Evolutionary conservation across 257 asterid genomes (phyloP).

Genomic region (Mentha longifolia): DNA sequence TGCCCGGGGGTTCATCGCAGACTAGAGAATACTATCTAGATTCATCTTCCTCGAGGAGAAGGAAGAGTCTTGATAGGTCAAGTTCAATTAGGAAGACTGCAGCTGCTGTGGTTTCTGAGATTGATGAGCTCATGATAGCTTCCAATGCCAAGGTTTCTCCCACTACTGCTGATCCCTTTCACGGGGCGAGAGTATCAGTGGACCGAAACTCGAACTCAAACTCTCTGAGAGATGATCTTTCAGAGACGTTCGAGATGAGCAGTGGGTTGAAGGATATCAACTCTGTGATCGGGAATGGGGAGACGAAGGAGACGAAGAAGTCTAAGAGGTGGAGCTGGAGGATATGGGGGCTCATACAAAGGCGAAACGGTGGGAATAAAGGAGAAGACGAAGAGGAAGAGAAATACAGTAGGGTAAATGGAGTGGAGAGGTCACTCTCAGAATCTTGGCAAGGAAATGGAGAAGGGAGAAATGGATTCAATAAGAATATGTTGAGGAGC

Average conservation of each 20-base stretch:
- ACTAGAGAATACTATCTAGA: slow-evolving; percentile 79
- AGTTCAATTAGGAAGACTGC: slow-evolving; percentile 81
- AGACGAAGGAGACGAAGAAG: slow-evolving; percentile 63
- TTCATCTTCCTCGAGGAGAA: slow-evolving; percentile 77
- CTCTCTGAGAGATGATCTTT: slow-evolving; percentile 73
- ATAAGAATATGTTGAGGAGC: slow-evolving; percentile 60
- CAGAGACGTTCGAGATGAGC: slow-evolving; percentile 74
- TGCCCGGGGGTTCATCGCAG: slow-evolving; percentile 87
- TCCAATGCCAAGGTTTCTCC: slow-evolving; percentile 66
- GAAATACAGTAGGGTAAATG: slow-evolving; percentile 55
- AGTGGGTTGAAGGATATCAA: slow-evolving; percentile 59
- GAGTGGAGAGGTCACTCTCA: slow-evolving; percentile 72
- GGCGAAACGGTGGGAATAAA: slow-evolving; percentile 49
- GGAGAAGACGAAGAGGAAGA: slow-evolving; percentile 63
- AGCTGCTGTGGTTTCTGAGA: slow-evolving; percentile 81
- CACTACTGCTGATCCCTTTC: slow-evolving; percentile 46
- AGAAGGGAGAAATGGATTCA: slow-evolving; percentile 46
- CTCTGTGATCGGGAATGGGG: slow-evolving; percentile 54
- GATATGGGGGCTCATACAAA: slow-evolving; percentile 64
- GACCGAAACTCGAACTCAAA: slow-evolving; percentile 62
- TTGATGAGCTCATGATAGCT: slow-evolving; percentile 64
- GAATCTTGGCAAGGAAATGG: slow-evolving; percentile 66
- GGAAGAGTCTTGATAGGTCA: slow-evolving; percentile 94
- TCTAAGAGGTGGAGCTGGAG: slow-evolving; percentile 76
- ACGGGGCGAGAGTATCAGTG: slow-evolving; percentile 52